phyloP scores from a whole-genome alignment of 805 yeast genomes.

The Candida sanyiensis region DNA sequence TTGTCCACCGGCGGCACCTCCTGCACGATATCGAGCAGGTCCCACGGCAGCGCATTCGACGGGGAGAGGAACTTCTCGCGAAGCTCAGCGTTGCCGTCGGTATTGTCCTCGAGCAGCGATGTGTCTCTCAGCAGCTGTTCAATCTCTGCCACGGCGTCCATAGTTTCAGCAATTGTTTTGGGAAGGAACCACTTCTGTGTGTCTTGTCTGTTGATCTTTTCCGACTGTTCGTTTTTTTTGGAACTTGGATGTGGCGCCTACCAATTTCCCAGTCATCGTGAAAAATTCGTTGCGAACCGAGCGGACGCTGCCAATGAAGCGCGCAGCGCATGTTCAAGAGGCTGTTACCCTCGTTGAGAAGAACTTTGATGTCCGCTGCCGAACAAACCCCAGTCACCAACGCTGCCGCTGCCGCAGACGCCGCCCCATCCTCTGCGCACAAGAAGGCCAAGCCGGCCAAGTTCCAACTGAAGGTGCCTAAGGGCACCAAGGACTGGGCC shows the following conservation, averaged over 20 bases:
- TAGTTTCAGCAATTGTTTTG: neutral
- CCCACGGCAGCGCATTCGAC: conserved; percentile 57
- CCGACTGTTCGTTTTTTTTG: neutral
- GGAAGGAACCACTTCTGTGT: too few species aligned
- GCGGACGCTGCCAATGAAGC: too few species aligned
- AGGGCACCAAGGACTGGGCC: conserved; percentile 98
- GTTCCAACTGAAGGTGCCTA: conserved; percentile 87
- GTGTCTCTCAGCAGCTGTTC: conserved; percentile 4
- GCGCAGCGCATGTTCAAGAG: conserved; percentile 10
- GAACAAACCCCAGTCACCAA: conserved; percentile 5
- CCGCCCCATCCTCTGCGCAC: conserved; percentile 4
- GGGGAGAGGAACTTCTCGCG: conserved; percentile 54
- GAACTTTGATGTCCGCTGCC: conserved; percentile 11
- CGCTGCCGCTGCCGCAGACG: conserved; percentile 5
- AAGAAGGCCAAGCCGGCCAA: conserved; percentile 35
- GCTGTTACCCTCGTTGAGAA: conserved; percentile 6
- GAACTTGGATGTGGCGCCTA: neutral
- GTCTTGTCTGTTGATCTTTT: neutral
- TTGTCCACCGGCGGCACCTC: conserved; percentile 37
- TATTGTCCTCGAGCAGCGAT: conserved; percentile 3
- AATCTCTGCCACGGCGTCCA: conserved; percentile 4
- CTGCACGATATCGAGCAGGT: conserved; percentile 65
- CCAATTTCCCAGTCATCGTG: neutral
- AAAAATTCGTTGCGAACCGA: neutral
- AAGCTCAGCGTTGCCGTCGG: conserved; percentile 18